These are phyloP conservation scores for Phalaenopsis hybrid DNA, from an alignment of 116 monocot genomes.

Conservation along the genomic window DNA sequence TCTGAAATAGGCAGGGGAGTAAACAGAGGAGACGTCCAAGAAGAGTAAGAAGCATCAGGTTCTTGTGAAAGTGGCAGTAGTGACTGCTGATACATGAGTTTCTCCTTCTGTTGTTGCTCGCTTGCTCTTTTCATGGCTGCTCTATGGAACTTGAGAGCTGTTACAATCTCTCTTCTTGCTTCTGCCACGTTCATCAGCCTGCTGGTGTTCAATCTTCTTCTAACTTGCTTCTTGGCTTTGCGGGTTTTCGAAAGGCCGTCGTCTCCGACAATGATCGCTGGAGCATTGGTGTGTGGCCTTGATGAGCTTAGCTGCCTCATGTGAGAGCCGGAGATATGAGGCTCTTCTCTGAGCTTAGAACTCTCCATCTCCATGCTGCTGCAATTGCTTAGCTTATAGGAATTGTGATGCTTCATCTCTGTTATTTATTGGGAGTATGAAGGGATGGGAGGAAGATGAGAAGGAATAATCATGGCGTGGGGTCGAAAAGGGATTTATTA, in stretches of 20 bases:
- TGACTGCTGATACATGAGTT: slow-evolving; percentile 24
- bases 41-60: not conserved
- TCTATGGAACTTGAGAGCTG: slow-evolving; percentile 82
- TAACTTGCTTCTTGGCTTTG: slow-evolving; percentile 63
- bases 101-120: slow-evolving; percentile 42
- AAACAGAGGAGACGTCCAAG: slow-evolving; percentile 23
- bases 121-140: slow-evolving; percentile 53
- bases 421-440: too few relatives aligned
- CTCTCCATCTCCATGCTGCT: slow-evolving; percentile 23
- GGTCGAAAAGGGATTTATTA: too few relatives aligned
- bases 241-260: not conserved
- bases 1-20: slow-evolving; percentile 25
- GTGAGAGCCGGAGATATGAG: slow-evolving; percentile 72
- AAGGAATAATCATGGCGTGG: not conserved
- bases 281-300: not conserved
- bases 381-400: slow-evolving; percentile 19
- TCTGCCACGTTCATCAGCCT: slow-evolving; percentile 79
- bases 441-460: slow-evolving; percentile 1
- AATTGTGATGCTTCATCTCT: slow-evolving; percentile 26
- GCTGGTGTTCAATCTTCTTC: slow-evolving; percentile 58
- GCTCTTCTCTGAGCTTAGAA: slow-evolving; percentile 32
- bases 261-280: slow-evolving; percentile 3
- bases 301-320: slow-evolving; percentile 83
- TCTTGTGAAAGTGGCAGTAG: too few relatives aligned
- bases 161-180: slow-evolving; percentile 78